phyloP scores from a whole-genome alignment of 2,329 filamentous ascomycete genomes.

The Epichloe uncinata region DNA sequence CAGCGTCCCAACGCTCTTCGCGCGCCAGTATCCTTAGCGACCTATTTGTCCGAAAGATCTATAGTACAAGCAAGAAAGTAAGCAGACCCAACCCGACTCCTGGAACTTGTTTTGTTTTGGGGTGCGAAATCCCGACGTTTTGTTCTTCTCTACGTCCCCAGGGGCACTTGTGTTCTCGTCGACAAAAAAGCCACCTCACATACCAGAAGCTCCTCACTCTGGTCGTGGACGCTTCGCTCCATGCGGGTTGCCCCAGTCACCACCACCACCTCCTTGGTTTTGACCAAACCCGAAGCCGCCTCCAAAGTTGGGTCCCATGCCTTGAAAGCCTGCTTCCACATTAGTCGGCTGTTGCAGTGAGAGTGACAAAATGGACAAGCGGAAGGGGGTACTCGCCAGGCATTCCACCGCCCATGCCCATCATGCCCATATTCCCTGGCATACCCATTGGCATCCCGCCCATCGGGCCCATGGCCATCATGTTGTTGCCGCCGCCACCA shows the following conservation, averaged over 20 bases:
- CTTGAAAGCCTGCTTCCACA: constrained; percentile 43
- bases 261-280: constrained; percentile 29
- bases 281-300: constrained; percentile 52
- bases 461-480: constrained; percentile 36
- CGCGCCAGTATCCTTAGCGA: constrained; percentile 4
- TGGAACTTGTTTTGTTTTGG: not conserved
- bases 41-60: not conserved
- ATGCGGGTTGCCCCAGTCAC: constrained; percentile 68
- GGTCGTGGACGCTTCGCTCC: constrained; percentile 67
- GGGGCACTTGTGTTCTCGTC: not conserved
- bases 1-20: constrained; percentile 3
- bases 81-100: not conserved
- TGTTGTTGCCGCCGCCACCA: constrained; percentile 30
- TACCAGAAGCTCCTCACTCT: constrained; percentile 31
- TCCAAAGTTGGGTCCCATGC: constrained; percentile 58
- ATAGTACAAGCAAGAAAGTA: constrained; percentile 7
- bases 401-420: constrained; percentile 35
- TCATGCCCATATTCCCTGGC: constrained; percentile 41
- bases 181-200: not conserved
- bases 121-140: not conserved
- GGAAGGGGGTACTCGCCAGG: constrained; percentile 16
- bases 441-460: constrained; percentile 41
- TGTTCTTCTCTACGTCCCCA: not conserved
- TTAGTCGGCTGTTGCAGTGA: constrained; percentile 10
- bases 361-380: no score